Evolutionary conservation across 192 early-diverging fungal genomes (phyloP).

Genomic region (Podila epigama): DNA sequence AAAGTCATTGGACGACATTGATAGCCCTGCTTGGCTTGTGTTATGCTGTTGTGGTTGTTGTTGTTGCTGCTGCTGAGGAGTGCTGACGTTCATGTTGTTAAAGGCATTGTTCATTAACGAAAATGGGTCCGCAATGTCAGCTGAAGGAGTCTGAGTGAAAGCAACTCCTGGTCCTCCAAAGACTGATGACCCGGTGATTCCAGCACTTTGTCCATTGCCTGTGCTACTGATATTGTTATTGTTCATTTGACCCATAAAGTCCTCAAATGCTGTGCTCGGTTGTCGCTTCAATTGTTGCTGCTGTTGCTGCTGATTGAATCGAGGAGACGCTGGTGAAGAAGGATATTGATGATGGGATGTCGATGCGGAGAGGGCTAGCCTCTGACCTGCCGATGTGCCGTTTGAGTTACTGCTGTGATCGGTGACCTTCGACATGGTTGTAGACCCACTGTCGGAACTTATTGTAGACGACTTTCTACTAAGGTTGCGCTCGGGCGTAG

Average conservation of each 20-base stretch:
- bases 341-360: neutral
- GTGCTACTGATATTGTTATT: too few species aligned
- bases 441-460: constrained; percentile 49
- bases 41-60: neutral
- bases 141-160: constrained; percentile 12
- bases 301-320: constrained; percentile 1
- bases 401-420: constrained; percentile 15
- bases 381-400: neutral
- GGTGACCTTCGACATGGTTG: constrained; percentile 33
- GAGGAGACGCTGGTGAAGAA: too few species aligned
- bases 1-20: constrained; percentile 8
- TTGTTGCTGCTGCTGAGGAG: constrained; percentile 1
- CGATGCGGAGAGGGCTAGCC: constrained; percentile 26
- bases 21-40: neutral
- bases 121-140: constrained; percentile 26
- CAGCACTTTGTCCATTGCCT: neutral
- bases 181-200: neutral
- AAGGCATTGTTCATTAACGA: constrained; percentile 40
- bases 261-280: constrained; percentile 19
- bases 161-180: neutral
- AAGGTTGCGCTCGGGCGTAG: constrained; percentile 24
- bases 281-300: constrained; percentile 3
- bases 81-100: constrained; percentile 13
- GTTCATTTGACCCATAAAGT: constrained; percentile 10
- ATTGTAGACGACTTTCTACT: constrained; percentile 45